Conservation (phyloP, 140 eudicot genomes). For the Senecio squalidus region DNA sequence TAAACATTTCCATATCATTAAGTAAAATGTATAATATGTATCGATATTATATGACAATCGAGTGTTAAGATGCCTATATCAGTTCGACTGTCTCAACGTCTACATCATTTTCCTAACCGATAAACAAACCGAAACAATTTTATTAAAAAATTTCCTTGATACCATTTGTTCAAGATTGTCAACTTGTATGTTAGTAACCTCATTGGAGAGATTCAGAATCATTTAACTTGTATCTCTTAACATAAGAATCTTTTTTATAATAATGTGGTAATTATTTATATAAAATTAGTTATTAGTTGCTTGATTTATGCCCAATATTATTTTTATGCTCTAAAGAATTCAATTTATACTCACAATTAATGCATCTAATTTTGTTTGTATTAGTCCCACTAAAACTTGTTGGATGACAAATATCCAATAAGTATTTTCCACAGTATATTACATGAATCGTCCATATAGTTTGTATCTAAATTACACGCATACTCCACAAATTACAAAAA, state of each 20-base stretch:
- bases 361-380: no score
- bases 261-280: background rate
- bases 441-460: no score
- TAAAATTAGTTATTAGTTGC: slow-evolving; percentile 14
- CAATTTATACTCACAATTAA: background rate
- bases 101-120: background rate
- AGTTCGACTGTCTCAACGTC: background rate
- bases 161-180: background rate
- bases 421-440: no score
- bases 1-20: background rate
- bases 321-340: slow-evolving; percentile 3
- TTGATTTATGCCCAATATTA: slow-evolving; percentile 7
- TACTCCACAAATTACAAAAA: no score
- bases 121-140: background rate
- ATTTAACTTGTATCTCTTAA: background rate
- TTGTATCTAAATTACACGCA: no score
- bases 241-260: background rate
- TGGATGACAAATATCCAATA: no score
- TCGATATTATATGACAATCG: background rate
- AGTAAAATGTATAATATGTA: background rate
- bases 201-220: slow-evolving; percentile 23
- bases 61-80: background rate
- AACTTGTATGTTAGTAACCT: background rate
- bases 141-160: background rate
- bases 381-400: no score